phyloP scores from a whole-genome alignment of 345 rosid genomes.

The Brassica cretica region DNA sequence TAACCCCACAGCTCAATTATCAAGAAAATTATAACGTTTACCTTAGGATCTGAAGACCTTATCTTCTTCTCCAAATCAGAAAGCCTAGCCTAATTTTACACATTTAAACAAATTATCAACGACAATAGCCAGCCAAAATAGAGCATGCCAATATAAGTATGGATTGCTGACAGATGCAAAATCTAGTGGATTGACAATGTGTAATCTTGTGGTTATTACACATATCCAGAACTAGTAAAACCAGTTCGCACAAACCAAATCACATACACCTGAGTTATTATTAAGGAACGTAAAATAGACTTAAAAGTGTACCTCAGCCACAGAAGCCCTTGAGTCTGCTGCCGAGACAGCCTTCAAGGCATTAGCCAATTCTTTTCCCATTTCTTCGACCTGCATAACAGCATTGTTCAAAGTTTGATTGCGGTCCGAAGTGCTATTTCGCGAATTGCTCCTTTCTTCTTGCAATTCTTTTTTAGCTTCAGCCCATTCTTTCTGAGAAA shows the following conservation, averaged over 20 bases:
- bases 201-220: background rate
- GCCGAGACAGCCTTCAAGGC: constrained; percentile 72
- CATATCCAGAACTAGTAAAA: constrained; percentile 5
- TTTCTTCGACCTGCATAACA: constrained; percentile 81
- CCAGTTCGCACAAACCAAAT: constrained; percentile 10
- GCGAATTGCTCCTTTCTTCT: constrained; percentile 73
- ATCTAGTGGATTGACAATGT: constrained; percentile 14
- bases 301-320: constrained; percentile 67
- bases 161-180: constrained; percentile 17
- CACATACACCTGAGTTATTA: constrained; percentile 9
- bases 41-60: constrained; percentile 63
- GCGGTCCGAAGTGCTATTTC: constrained; percentile 60
- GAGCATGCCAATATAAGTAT: constrained; percentile 1
- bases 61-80: constrained; percentile 71
- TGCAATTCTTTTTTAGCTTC: constrained; percentile 87
- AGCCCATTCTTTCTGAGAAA: constrained; percentile 87
- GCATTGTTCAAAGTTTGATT: constrained; percentile 72
- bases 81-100: constrained; percentile 60
- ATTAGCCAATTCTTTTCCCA: constrained; percentile 71
- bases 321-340: constrained; percentile 84
- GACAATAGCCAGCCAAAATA: background rate
- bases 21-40: constrained; percentile 31
- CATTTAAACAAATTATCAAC: constrained; percentile 25
- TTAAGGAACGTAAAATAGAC: constrained; percentile 17
- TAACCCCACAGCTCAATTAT: constrained; percentile 9